These are phyloP conservation scores for Gaeumannomyces sp. DNA, from an alignment of 2,329 filamentous ascomycete genomes.

Conservation along the genomic window DNA sequence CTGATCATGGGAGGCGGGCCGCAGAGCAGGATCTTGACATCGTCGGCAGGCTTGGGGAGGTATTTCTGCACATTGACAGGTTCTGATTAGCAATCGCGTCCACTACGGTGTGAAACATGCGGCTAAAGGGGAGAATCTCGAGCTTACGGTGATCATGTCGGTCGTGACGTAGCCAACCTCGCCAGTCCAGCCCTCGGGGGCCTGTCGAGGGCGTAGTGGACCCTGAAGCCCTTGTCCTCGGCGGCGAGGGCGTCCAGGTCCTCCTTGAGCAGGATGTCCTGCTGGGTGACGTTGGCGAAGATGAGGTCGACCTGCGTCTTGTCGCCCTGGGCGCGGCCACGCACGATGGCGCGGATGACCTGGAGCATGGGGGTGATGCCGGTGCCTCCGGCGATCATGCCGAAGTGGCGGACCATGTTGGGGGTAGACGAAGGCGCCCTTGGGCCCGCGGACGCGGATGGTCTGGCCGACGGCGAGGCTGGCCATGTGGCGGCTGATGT, in stretches of 20 bases:
- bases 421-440: conserved; percentile 97
- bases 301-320: conserved; percentile 87
- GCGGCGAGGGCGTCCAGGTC: conserved; percentile 71
- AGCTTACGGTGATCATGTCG: conserved; percentile 76
- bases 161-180: conserved; percentile 91
- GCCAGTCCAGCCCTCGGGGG: conserved; percentile 83
- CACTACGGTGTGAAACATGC: neutral
- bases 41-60: conserved; percentile 73
- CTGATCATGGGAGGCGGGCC: conserved; percentile 96
- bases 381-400: conserved; percentile 96
- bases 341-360: conserved; percentile 83
- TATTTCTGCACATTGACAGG: conserved; percentile 49
- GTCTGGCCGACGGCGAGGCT: conserved; percentile 74
- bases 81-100: conserved; percentile 19
- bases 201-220: conserved; percentile 96
- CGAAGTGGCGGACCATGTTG: conserved; percentile 93
- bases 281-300: conserved; percentile 90
- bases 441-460: conserved; percentile 88
- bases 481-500: conserved; percentile 92
- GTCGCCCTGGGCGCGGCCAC: conserved; percentile 72
- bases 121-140: neutral
- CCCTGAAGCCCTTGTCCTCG: conserved; percentile 73
- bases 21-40: conserved; percentile 92
- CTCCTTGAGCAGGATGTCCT: conserved; percentile 90
- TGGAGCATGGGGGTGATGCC: conserved; percentile 99